A percentile compares a stretch with the other conserved stretches of the same genome.
Evolutionary conservation across 192 early-diverging fungal species (phyloP).

Genomic region (Coemansia sp.): DNA sequence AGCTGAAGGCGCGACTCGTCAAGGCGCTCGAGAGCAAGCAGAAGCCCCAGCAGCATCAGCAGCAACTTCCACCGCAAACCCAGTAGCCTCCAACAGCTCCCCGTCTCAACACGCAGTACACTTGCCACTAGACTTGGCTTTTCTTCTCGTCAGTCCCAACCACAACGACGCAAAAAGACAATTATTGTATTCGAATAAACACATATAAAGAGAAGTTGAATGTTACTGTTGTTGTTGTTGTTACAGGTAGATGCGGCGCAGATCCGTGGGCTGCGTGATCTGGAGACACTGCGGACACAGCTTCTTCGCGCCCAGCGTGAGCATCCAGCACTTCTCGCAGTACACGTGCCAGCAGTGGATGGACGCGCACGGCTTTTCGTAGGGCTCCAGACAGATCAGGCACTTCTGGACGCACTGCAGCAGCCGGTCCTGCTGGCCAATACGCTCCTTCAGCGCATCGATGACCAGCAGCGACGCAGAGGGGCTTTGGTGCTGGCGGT

Average conservation of each 20-base stretch:
- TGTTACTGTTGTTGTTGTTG: not conserved
- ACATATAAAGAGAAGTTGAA: not conserved
- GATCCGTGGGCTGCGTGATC: slow-evolving; percentile 79
- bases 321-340: slow-evolving; percentile 87
- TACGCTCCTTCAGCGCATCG: slow-evolving; percentile 72
- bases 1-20: slow-evolving; percentile 57
- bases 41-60: not conserved
- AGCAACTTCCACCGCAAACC: not conserved
- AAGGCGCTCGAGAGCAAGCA: slow-evolving; percentile 5
- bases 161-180: no score
- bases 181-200: no score
- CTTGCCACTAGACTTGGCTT: no score
- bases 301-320: slow-evolving; percentile 79
- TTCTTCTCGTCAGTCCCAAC: no score
- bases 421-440: slow-evolving; percentile 63
- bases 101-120: no score
- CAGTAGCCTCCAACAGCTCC: no score
- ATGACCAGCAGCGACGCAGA: slow-evolving; percentile 64
- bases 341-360: slow-evolving; percentile 92
- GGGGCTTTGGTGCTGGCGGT: not conserved
- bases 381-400: slow-evolving; percentile 77
- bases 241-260: slow-evolving; percentile 80
- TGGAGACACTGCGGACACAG: slow-evolving; percentile 89
- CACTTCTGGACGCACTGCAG: slow-evolving; percentile 61
- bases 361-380: slow-evolving; percentile 69